Base-by-base conservation (phyloP, 2,329 filamentous ascomycete species). In the Colletotrichum endophyticum region DNA sequence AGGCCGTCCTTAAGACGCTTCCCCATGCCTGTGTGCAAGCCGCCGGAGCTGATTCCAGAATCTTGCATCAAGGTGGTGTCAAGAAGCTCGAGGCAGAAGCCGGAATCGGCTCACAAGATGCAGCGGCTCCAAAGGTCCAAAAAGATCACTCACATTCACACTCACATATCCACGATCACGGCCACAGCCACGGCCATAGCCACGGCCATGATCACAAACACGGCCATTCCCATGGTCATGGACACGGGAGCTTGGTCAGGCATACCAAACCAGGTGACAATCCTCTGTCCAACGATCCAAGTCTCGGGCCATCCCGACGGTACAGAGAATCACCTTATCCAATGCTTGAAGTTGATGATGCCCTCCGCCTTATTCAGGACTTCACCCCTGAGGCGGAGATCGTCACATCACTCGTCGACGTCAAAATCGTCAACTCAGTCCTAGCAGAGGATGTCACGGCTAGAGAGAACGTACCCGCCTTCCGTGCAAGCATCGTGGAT, bases 11-110 rank as follows among this genome's bases (percentile, higher is more conserved):
- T 77, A 98, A 96, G 82, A 92, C 96, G n/a, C 86, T 99, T 8
- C 96, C 96, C 0, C 97, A 99, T 85, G 97, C 97, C n/a, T 99
- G 97, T 80, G 87, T 95, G 9, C 96, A 99, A 86, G 95, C 95
- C 32, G 92, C 94, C 1, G 97, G 96, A 1, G 93, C 92, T 16
- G 92, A 98, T 81, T 99, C 97, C 1, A 91, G 97, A 79, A 84
- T 87, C 1, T 86, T 98, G 7, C 97, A 99, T 84, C 88, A 89
- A 1, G 96, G 96, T 3, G 96, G 97, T 1, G 88, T 96, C 0
- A 92, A 94, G 86, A 95, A 94, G 82, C 90, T 99, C 0, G 97
- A 99, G 83, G 88, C 92, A 15, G 96, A 98, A 6, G 95, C 95
- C 16, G 95, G 95, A 0, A 85, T 96, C 28, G 70, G 78, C 34